Evolutionary conservation across 2,329 filamentous ascomycete genomes (phyloP), one percentile per base, ranked within the genome.

Genomic region (Aspergillus unguis): DNA sequence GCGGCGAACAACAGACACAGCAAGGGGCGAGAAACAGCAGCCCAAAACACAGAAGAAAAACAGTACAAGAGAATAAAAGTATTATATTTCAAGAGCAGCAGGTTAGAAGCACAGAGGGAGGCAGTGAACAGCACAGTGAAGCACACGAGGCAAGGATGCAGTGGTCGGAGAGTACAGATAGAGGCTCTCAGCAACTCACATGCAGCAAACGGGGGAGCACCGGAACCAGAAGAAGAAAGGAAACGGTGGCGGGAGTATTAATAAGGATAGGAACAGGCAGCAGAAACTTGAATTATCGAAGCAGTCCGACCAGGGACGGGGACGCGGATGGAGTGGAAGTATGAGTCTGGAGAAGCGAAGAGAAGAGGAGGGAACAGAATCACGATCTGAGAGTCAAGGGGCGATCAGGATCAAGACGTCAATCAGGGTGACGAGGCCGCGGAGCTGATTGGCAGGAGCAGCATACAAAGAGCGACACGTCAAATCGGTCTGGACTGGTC

Each of bases 71-170:
- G 32, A 50, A 40, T 27, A 45, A 40, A 42, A 31, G n/a, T 36
- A 44, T 49, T 49, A 49, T 49, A 49, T 49, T 49, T 33, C 44
- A 50, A 44, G 60, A 52, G 54, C 2, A 5, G 17, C 28, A 32
- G 26, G 17, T 6, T 17, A 37, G 25, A 10, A 37, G n/a, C 25
- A 46, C 44, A 37, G 44, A 37, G 27, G 44, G 37, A 17, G 29
- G 44, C 23, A 28, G 26, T 9, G n/a, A 28, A 7, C 23, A n/a
- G 53, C 52, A 59, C 56, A 58, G 63, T 60, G 46, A 36, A 67
- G 64, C 58, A 67, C 63, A 66, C 63, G 66, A 66, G 54, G 55
- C 60, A 62, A 35, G 35, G 46, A 48, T 48, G 35, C n/a, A 36
- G 38, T 35, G 49, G 40, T 35, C 10, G 26, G 29, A 32, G 25